Evolutionary conservation across 768 basidiomycete genomes (phyloP), one percentile per base, ranked within the genome.

Genomic region (Suillus hirtellus): DNA sequence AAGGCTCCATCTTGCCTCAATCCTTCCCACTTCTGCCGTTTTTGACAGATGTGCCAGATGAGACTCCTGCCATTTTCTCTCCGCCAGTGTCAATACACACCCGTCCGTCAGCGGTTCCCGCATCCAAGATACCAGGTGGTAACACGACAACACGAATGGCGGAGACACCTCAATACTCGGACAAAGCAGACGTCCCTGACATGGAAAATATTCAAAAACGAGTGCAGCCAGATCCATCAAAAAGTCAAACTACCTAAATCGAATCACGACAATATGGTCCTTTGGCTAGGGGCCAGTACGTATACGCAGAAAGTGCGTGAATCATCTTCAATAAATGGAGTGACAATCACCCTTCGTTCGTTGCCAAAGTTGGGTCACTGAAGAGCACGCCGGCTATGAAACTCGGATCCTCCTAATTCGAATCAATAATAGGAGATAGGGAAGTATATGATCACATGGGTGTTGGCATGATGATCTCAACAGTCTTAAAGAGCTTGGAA

Each of bases 121-220:
- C 89, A 15, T 86, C 90, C 19, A 93, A 70, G 40, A 86, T n/a
- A n/a, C n/a, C 91, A 4, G 76, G 80, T 0, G 80, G 63, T 3
- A 88, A 87, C 35, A 93, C 27, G 84, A 88, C 72, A 86, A 80
- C 59, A 93, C 75, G 70, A 93, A 95, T 1, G 92, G 90, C 1
- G 91, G 91, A 2, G 90, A 86, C 78, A 1, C 84, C 84, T 0
- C 78, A 79, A 15, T 76, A 73, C 42, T 79, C n/a, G 27, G 46
- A 12, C 46, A 46, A 74, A 4, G 78, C 73, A 4, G 80, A 67
- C 9, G 80, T 84, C 82, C 67, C 65, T 68, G 34, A 49, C 47
- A 63, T 55, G n/a, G 61, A n/a, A 53, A 58, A 61, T 15, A 27
- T 2, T 27, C 1, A 2, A 27, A 27, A 27, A 54, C 55, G 59